These are phyloP conservation scores for Talaromyces sp. DNA, from an alignment of 2,329 filamentous ascomycete genomes.

Conservation along the genomic window DNA sequence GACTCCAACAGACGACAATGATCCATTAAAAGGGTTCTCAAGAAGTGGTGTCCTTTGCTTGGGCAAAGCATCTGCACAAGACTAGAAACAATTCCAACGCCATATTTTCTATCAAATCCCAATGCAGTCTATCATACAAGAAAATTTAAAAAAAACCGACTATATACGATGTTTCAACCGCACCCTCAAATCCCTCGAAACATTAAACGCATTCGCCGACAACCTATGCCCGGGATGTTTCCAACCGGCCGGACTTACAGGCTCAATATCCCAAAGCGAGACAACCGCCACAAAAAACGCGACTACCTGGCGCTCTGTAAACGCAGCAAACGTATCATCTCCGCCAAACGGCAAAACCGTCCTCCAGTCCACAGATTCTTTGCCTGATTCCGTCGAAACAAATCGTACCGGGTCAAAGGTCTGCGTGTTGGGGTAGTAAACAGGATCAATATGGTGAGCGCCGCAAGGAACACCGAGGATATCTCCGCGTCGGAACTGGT, in stretches of 20 bases:
- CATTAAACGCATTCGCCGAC: constrained; percentile 47
- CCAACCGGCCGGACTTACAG: constrained; percentile 42
- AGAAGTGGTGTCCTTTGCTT: too few relatives aligned
- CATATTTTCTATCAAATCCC: not conserved
- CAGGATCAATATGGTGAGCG: constrained; percentile 38
- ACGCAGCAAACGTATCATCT: constrained; percentile 36
- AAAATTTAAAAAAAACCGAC: not conserved
- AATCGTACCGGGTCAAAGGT: constrained; percentile 43
- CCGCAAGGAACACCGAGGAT: constrained; percentile 41
- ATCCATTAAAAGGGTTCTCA: too few relatives aligned
- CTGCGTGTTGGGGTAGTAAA: constrained; percentile 35
- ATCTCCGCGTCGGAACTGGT: constrained; percentile 37
- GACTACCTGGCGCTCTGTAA: constrained; percentile 46
- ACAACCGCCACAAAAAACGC: constrained; percentile 49
- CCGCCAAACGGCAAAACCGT: constrained; percentile 46
- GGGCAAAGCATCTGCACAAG: too few relatives aligned
- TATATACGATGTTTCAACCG: constrained; percentile 41
- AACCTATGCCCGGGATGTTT: constrained; percentile 46
- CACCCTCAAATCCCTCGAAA: constrained; percentile 49
- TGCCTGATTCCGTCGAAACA: constrained; percentile 36
- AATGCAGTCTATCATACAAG: not conserved
- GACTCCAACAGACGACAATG: too few relatives aligned
- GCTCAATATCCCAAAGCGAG: constrained; percentile 52
- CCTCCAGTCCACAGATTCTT: constrained; percentile 29
- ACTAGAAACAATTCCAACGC: too few relatives aligned